Conservation (phyloP, 805 yeast genomes). For the Saccharomycopsis fermentans region DNA sequence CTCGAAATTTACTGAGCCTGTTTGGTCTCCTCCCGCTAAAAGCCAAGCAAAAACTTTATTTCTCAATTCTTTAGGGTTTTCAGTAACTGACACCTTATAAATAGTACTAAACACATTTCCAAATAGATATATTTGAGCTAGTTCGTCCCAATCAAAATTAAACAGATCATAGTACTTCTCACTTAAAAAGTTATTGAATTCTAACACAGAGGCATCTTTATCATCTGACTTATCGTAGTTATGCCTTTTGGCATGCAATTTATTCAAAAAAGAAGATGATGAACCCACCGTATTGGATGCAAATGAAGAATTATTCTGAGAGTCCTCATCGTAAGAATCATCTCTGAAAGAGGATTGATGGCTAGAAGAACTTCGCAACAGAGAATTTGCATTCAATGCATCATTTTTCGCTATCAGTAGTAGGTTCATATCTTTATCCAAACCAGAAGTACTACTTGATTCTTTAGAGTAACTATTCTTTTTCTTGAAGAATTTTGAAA, state of each 20-base stretch:
- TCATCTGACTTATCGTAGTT: conserved; percentile 16
- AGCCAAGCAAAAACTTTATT: conserved; percentile 15
- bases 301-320: neutral
- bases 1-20: conserved; percentile 9
- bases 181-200: conserved; percentile 4
- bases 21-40: conserved; percentile 12
- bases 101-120: conserved; percentile 7
- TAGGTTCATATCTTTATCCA: neutral
- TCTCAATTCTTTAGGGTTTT: neutral
- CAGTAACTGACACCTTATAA: neutral
- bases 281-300: neutral
- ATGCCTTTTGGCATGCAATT: conserved; percentile 9
- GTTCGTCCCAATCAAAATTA: conserved; percentile 14
- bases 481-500: neutral
- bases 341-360: neutral
- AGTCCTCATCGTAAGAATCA: conserved; percentile 1
- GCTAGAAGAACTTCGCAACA: conserved; percentile 9
- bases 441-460: neutral
- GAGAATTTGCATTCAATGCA: neutral
- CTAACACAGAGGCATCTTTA: conserved; percentile 5
- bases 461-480: neutral
- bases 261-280: conserved; percentile 3
- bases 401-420: neutral
- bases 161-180: conserved; percentile 15
- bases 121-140: conserved; percentile 15